phyloP scores from a whole-genome alignment of 805 yeast genomes.

The Gaillardinia entomophila region DNA sequence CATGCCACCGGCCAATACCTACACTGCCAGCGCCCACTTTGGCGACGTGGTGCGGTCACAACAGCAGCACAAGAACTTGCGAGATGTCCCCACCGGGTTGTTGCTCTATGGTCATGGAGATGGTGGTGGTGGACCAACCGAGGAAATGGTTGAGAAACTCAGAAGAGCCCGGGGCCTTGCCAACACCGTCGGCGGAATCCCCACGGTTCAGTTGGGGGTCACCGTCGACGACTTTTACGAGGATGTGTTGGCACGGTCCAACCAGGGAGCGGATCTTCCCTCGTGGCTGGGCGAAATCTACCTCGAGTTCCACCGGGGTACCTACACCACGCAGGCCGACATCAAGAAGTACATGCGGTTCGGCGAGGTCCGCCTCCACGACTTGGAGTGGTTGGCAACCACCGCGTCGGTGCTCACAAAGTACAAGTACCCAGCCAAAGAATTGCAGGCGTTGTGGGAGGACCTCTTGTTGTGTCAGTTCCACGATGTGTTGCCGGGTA shows the following conservation, averaged over 20 bases:
- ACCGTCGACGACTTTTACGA: slow-evolving; percentile 80
- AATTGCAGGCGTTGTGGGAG: slow-evolving; percentile 77
- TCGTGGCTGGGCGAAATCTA: slow-evolving; percentile 93
- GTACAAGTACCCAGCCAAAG: slow-evolving; percentile 67
- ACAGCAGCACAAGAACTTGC: slow-evolving; percentile 75
- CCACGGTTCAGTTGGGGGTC: slow-evolving; percentile 72
- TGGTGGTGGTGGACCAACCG: slow-evolving; percentile 98
- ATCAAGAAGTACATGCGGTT: slow-evolving; percentile 76
- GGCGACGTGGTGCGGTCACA: slow-evolving; percentile 86
- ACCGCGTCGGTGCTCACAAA: slow-evolving; percentile 51
- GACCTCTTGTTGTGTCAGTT: slow-evolving; percentile 86
- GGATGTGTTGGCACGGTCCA: slow-evolving; percentile 53
- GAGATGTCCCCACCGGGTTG: slow-evolving; percentile 74
- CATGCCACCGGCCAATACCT: slow-evolving; percentile 97
- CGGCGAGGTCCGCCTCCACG: slow-evolving; percentile 73
- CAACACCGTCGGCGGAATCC: slow-evolving; percentile 74
- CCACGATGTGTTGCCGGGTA: slow-evolving; percentile 97
- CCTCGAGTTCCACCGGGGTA: slow-evolving; percentile 94
- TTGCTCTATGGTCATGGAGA: slow-evolving; percentile 91
- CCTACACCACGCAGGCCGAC: slow-evolving; percentile 90
- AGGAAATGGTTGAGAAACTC: slow-evolving; percentile 87
- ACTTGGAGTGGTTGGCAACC: slow-evolving; percentile 79
- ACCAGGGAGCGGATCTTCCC: slow-evolving; percentile 64
- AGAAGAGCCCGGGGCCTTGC: slow-evolving; percentile 87
- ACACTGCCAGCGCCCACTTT: slow-evolving; percentile 88